phyloP scores from a whole-genome alignment of 2,329 filamentous ascomycete species.

The Diaporthe amygdali region DNA sequence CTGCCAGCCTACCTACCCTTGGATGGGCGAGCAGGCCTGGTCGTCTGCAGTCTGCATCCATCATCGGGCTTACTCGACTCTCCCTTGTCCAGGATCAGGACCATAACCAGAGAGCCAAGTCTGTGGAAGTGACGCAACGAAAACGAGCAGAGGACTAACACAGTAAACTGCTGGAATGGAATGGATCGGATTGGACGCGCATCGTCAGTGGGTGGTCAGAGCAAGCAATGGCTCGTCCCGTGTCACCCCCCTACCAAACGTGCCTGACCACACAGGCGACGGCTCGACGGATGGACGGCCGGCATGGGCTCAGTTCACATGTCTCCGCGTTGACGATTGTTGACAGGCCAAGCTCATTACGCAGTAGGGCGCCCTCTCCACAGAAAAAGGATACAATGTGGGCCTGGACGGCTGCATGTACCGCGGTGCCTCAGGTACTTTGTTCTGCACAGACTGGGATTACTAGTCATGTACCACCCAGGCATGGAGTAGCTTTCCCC shows the following conservation, averaged over 20 bases:
- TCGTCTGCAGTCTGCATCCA: background rate
- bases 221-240: conserved; percentile 10
- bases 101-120: no score
- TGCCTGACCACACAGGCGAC: background rate
- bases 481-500: conserved; percentile 4
- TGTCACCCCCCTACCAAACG: background rate
- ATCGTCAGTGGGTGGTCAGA: background rate
- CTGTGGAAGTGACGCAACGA: background rate
- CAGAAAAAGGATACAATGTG: background rate
- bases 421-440: background rate
- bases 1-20: background rate
- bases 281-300: conserved; percentile 15
- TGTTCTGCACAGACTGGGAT: background rate
- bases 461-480: conserved; percentile 8
- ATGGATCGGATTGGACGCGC: conserved; percentile 4
- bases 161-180: background rate
- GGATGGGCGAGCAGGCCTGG: background rate
- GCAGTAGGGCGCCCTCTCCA: background rate
- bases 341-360: conserved; percentile 6
- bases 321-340: background rate
- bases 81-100: background rate
- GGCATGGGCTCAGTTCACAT: conserved; percentile 12
- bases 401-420: background rate
- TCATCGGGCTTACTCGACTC: background rate
- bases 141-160: background rate